Evolutionary conservation across 345 rosid species (phyloP), one percentile per base, ranked within the genome.

Genomic region (Cochlearia excelsa): DNA sequence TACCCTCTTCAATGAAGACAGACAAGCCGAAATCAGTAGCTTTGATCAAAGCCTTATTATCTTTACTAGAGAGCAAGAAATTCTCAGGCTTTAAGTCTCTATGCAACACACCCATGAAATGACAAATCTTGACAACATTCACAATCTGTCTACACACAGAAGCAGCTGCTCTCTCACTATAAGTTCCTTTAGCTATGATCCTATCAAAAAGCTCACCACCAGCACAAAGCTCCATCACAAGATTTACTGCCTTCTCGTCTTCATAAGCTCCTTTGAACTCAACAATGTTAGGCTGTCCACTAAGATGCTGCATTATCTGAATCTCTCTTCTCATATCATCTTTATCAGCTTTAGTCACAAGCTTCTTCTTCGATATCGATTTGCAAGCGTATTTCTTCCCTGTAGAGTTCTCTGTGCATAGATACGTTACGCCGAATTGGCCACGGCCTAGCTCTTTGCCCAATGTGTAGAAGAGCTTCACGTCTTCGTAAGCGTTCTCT

Each of bases 41-140:
- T 72, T 90, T 87, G 46, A 90, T 58, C 38, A 50, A 68, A 0
- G 94, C 88, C 37, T 70, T 78, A 67, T 85, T 88, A 54, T 62
- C 83, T 75, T 79, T 80, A 57, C 81, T 82, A 41, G 87, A 59
- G 16, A 90, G 65, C 80, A 90, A 76, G 86, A 90, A 87, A 75
- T 90, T 90, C 84, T 87, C 97, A 7, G 95, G 97, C 83, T 90
- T 90, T 46, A 90, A 83, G 61, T 90, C 95, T 61, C 91, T 82
- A 57, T 86, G 97, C 80, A 86, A 75, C 54, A 90, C 97, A 33
- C 95, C 95, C 93, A 87, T 84, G 59, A 83, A 87, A 73, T 90
- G 95, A 42, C 95, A 90, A 46, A 80, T 80, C 49, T 85, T 83
- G 26, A 90, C 94, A 57, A 85, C 90, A 78, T 87, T 87, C 9